Conservation (phyloP, 2,329 filamentous ascomycete species). For the Chaetomiaceae sp. region DNA sequence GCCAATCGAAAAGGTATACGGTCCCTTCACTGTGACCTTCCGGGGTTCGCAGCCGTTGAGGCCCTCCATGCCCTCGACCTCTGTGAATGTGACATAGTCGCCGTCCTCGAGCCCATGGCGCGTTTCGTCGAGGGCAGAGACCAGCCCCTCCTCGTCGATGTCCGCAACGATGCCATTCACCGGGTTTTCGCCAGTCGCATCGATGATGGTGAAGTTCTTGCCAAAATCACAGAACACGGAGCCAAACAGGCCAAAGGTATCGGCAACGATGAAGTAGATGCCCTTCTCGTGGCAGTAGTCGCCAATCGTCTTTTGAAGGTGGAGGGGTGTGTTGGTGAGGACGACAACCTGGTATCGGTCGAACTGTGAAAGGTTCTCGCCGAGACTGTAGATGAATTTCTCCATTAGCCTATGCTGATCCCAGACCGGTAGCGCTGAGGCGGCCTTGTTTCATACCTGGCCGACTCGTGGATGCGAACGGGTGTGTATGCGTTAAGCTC, state of each 20-base stretch:
- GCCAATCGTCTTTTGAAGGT: conserved; percentile 75
- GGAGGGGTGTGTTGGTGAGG: conserved; percentile 75
- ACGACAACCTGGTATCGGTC: conserved; percentile 92
- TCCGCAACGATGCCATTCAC: conserved; percentile 83
- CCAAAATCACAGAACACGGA: conserved; percentile 97
- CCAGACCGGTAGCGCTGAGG: too few species aligned
- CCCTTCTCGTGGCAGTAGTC: conserved; percentile 93
- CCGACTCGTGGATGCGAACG: conserved; percentile 66
- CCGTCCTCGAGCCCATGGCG: conserved; percentile 94
- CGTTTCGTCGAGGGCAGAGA: conserved; percentile 91
- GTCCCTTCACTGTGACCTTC: conserved; percentile 90
- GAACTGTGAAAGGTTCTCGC: conserved; percentile 71
- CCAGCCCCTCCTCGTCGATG: conserved; percentile 83
- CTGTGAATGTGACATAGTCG: conserved; percentile 91
- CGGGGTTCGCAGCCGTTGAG: conserved; percentile 79
- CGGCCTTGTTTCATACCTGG: conserved; percentile 39
- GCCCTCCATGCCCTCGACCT: conserved; percentile 85
- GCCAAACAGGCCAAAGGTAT: conserved; percentile 91
- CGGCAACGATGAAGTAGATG: conserved; percentile 82
- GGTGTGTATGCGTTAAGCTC: conserved; percentile 97
- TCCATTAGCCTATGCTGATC: conserved; percentile 7
- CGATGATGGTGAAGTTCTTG: conserved; percentile 83
- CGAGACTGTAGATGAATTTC: conserved; percentile 49
- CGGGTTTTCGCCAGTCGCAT: conserved; percentile 85
- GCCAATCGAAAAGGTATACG: conserved; percentile 96